phyloP scores from a whole-genome alignment of 75 land plant genomes.

The Ceratopteris richardii region DNA sequence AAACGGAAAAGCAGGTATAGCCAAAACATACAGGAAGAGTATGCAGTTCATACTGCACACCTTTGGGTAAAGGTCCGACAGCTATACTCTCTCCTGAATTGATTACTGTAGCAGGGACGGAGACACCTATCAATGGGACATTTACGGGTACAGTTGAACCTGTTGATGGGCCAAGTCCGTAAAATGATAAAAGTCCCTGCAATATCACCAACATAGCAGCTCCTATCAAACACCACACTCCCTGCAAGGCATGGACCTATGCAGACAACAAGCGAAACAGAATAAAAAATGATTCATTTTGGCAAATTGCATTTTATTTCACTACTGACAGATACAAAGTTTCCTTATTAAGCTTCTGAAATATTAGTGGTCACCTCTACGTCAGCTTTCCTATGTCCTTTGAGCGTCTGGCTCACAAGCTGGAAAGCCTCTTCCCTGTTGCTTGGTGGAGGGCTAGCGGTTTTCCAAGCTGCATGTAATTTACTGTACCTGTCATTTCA shows the following conservation, averaged over 20 bases:
- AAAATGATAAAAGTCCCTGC: conserved; percentile 68
- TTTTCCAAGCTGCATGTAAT: conserved; percentile 67
- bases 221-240: too few relatives aligned
- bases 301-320: too few relatives aligned
- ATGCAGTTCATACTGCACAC: conserved; percentile 58
- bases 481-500: conserved; percentile 57
- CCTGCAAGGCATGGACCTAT: too few relatives aligned
- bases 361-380: conserved; percentile 47
- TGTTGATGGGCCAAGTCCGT: conserved; percentile 29
- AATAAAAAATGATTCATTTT: background rate
- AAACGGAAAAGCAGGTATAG: background rate
- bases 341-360: too few relatives aligned
- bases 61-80: conserved; percentile 36
- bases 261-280: background rate
- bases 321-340: too few relatives aligned
- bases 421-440: conserved; percentile 73
- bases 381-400: conserved; percentile 62
- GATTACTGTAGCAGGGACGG: conserved; percentile 21
- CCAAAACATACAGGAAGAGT: conserved; percentile 66
- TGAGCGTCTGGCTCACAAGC: conserved; percentile 45
- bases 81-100: conserved; percentile 13
- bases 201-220: conserved; percentile 7
- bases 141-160: conserved; percentile 1
- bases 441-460: conserved; percentile 63
- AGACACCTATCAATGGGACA: conserved; percentile 4